Base-by-base conservation (phyloP, 1,284 basidiomycete genomes). In the Irpex lacteus region DNA sequence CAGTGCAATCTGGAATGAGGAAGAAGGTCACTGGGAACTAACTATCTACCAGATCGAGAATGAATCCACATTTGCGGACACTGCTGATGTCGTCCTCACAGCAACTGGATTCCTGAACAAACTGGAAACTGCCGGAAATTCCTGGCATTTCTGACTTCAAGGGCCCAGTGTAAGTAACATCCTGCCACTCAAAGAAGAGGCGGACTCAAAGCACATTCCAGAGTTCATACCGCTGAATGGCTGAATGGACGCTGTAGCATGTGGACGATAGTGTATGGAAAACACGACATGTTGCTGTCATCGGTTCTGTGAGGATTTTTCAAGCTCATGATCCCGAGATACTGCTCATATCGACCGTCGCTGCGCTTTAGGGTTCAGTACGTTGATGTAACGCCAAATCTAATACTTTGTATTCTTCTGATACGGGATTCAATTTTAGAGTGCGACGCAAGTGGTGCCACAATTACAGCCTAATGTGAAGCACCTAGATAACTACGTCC, bases 61-160 rank as follows among this genome's bases (percentile, higher is more conserved):
- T 26, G 54, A 44, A 9, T 56, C 54, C 9, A 40, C 81, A 62
- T 75, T 85, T 58, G 77, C 81, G 37, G 83, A 85, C 65, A 76
- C 69, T 0, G 81, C 81, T 0, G 83, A 87, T 65, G 76, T 86
- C 0, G 74, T 87, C n/a, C 78, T 86, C 59, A 78, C 79, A 4
- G 80, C 78, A 9, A 73, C 80, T n/a, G 85, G 85, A 3, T 68
- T 69, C 9, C 70, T 86, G 40, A 82, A 79, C 59, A 34, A 74
- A 81, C 5, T 85, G 83, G 84, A 75, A 77, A 19, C 86, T 84
- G 85, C 86, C 86, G 3, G 77, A 83, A 61, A 83, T 87, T 19
- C 69, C 76, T 7, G 85, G 85, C 0, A 69, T 87, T 19, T 71
- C 81, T 5, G 72, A 70, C 5, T 88, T 85, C 69, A 72, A 77